Conservation (phyloP, 1,139 yeast species). For the Yamadazyma oceani region DNA sequence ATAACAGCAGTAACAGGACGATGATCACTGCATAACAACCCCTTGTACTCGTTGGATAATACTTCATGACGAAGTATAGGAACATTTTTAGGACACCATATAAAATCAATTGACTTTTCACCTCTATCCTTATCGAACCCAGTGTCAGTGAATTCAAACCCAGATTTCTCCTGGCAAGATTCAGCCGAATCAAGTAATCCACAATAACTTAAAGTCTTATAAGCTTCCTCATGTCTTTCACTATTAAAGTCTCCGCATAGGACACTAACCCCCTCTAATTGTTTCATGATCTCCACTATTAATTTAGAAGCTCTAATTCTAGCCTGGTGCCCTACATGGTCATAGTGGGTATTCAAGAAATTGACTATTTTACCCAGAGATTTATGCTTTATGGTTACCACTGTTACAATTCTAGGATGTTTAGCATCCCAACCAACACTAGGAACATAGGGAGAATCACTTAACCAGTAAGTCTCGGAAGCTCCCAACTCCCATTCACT, state of each 20-base stretch:
- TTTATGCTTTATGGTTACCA: slow-evolving; percentile 30
- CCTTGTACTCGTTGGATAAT: slow-evolving; percentile 27
- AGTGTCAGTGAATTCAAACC: slow-evolving; percentile 33
- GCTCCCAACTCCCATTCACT: slow-evolving; percentile 29
- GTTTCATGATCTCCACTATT: slow-evolving; percentile 31
- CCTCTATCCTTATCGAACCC: slow-evolving; percentile 33
- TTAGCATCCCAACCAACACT: slow-evolving; percentile 46
- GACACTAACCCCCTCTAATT: slow-evolving; percentile 31
- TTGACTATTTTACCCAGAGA: slow-evolving; percentile 26
- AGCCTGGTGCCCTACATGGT: slow-evolving; percentile 42
- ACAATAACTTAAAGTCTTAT: slow-evolving; percentile 27
- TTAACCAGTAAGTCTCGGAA: slow-evolving; percentile 45
- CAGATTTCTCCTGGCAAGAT: slow-evolving; percentile 22
- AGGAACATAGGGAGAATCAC: slow-evolving; percentile 40
- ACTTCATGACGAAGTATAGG: slow-evolving; percentile 36
- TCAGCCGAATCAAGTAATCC: slow-evolving; percentile 20
- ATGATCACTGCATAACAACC: slow-evolving; percentile 42
- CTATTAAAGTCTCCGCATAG: slow-evolving; percentile 25
- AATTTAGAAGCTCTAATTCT: slow-evolving; percentile 30
- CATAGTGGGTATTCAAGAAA: slow-evolving; percentile 45
- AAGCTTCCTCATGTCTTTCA: slow-evolving; percentile 16
- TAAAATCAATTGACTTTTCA: slow-evolving; percentile 26
- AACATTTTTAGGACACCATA: slow-evolving; percentile 27
- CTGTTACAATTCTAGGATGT: slow-evolving; percentile 42
- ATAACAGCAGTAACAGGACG: slow-evolving; percentile 40